These are phyloP conservation scores for Fusarium pilosicola DNA, from an alignment of 2,329 filamentous ascomycete genomes.

Conservation along the genomic window DNA sequence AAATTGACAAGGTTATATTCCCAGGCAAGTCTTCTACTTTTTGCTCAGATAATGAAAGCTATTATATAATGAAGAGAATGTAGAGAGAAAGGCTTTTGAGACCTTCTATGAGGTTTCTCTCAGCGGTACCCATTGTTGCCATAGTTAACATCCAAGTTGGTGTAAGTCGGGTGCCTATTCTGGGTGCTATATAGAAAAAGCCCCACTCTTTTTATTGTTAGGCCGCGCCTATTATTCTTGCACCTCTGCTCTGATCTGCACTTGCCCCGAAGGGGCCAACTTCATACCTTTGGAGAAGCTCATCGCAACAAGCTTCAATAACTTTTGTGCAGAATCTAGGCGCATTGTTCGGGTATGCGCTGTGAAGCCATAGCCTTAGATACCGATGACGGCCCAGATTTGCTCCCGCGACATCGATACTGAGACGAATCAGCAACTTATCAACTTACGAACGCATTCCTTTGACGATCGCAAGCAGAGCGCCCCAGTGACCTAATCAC, in stretches of 20 bases:
- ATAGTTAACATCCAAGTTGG: not conserved
- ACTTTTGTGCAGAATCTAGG: constrained; percentile 5
- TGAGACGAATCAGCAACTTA: constrained; percentile 36
- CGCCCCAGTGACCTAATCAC: not conserved
- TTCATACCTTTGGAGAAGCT: constrained; percentile 9
- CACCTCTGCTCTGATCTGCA: constrained; percentile 28
- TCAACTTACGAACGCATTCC: not conserved
- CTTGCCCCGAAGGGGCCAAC: constrained; percentile 20
- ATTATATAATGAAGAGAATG: too few species aligned
- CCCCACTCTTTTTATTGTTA: constrained; percentile 28
- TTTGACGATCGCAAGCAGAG: constrained; percentile 1
- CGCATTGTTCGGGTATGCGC: constrained; percentile 45
- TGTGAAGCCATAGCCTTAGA: constrained; percentile 30
- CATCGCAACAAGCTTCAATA: constrained; percentile 6
- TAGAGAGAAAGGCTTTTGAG: not conserved
- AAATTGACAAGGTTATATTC: not conserved
- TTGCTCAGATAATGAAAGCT: not conserved
- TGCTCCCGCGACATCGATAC: constrained; percentile 41
- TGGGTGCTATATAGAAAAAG: not conserved
- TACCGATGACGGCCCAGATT: constrained; percentile 46
- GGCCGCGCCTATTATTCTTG: constrained; percentile 10
- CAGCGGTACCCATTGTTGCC: not conserved
- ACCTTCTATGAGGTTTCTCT: not conserved
- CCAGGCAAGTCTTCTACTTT: not conserved
- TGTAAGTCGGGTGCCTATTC: not conserved